Evolutionary conservation across 345 rosid genomes (phyloP).

Genomic region (Citrus sinensis): DVS_A1.0 CM039165.1:27057001-27057500

Average conservation of each 20-base stretch:
- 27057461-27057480: too few relatives aligned
- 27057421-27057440: too few relatives aligned
- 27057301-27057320: background rate
- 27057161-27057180: background rate
- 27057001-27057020: background rate
- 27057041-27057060: background rate
- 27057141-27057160: background rate
- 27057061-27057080: background rate
- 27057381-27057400: too few relatives aligned
- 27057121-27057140: background rate
- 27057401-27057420: too few relatives aligned
- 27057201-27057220: background rate
- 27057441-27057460: too few relatives aligned
- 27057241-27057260: background rate
- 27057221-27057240: background rate
- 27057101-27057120: background rate
- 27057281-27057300: background rate
- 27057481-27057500: too few relatives aligned
- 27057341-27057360: background rate
- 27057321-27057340: background rate
- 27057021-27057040: background rate
- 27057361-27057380: background rate
- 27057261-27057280: background rate
- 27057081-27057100: background rate
- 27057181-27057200: constrained; percentile 6